A percentile compares a stretch with the other conserved stretches of the same genome.
Conservation (phyloP, 176 grass and related monocot species). For the Saccharum officinarum region DNA sequence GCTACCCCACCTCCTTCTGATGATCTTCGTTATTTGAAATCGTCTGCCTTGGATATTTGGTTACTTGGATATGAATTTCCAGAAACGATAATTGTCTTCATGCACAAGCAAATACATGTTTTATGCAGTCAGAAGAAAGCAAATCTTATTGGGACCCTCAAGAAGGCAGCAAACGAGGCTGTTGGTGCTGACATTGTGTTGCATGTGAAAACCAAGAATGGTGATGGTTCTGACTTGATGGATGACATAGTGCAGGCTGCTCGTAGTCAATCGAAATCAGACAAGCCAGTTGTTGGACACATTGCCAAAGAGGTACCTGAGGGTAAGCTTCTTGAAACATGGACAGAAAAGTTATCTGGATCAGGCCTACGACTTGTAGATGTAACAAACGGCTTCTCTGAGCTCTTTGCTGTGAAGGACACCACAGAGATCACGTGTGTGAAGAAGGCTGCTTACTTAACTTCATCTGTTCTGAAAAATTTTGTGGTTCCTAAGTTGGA, state of each 20-base stretch:
- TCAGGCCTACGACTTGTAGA: conserved; percentile 53
- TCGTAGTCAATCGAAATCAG: conserved; percentile 38
- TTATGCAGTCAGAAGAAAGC: conserved; percentile 7
- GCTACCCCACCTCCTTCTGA: conserved; percentile 47
- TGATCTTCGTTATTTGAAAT: conserved; percentile 41
- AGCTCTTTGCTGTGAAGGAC: conserved; percentile 73
- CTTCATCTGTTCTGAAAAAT: conserved; percentile 59
- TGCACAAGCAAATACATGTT: conserved; percentile 32
- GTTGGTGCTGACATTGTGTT: conserved; percentile 36
- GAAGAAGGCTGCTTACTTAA: conserved; percentile 72
- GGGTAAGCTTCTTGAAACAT: conserved; percentile 72
- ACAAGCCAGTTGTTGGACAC: conserved; percentile 38
- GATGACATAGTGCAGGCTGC: conserved; percentile 47
- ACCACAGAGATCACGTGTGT: conserved; percentile 46
- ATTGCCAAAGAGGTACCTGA: conserved; percentile 67
- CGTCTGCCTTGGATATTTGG: conserved; percentile 33
- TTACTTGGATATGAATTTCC: conserved; percentile 27
- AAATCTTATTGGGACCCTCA: not conserved
- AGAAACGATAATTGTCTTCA: conserved; percentile 41
- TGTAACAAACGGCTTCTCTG: conserved; percentile 59
- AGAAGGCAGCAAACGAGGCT: conserved; percentile 4
- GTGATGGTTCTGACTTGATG: conserved; percentile 48
- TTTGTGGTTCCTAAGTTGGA: conserved; percentile 78
- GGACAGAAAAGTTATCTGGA: conserved; percentile 58
- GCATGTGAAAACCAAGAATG: conserved; percentile 47